Base-by-base conservation (phyloP, 805 yeast species). In the Starmerella bombicola region DNA sequence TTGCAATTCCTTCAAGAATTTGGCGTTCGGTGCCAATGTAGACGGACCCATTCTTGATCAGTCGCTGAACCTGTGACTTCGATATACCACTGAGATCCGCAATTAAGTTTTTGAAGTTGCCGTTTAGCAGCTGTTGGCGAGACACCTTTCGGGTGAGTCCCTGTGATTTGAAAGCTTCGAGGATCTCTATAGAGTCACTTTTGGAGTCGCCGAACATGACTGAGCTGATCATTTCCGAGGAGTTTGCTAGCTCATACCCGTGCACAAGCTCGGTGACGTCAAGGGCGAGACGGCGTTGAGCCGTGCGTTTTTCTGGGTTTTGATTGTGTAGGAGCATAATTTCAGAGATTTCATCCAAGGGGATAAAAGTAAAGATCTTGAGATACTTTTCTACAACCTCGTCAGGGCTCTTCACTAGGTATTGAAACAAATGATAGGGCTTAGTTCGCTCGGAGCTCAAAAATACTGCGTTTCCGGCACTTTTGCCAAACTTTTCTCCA, bases 401-500 rank as follows among this genome's bases (percentile, higher is more conserved):
- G 28, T 53, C 56, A 0, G 80, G 75, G 0, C 79, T 67, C 49
- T 81, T 80, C 53, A 80, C 73, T 60, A 91, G 80, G 56, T 78
- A 81, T 52, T 91, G 97, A 57, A 80, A 91, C 48, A 91, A 61
- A 35, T 81, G 80, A 59, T 73, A 91, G 0, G 94, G 76, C 13
- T 81, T 68, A 1, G 95, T 88, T 43, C 80, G 61, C n/a, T 64
- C 59, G 6, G 74, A 67, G 54, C 80, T 86, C 40, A 91, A 75
- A 62, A 91, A 91, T 2, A 91, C 74, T 0, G 98, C 97, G 64
- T 91, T 91, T 0, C 97, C 97, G 2, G 95, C 95, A 41, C 94
- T 80, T 56, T 91, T 91, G 23, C 98, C 98, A 60, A 91, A 86
- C 61, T 91, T 91, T 45, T 78, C 91, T 6, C 98, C 98, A 9